Conservation (phyloP, 768 basidiomycete species). For the Coprinopsis sp. region DNA sequence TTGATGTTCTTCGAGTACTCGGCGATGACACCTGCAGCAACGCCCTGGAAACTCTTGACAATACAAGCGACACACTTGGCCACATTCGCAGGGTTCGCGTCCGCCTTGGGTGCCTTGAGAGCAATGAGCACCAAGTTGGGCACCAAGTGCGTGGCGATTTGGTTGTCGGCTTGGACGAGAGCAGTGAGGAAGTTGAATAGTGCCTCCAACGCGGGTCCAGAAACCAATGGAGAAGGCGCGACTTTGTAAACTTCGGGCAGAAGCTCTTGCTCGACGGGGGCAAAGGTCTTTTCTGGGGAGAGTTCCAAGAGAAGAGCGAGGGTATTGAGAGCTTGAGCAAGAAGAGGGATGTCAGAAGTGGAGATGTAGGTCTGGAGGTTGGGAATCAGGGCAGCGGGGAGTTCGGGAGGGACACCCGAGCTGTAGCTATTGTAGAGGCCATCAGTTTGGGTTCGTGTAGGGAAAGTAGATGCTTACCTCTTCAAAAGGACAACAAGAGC, state of each 20-base stretch:
- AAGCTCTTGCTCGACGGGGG: conserved; percentile 68
- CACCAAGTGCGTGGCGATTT: conserved; percentile 78
- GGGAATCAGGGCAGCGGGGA: conserved; percentile 59
- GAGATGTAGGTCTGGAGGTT: conserved; percentile 76
- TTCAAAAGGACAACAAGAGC: conserved; percentile 69
- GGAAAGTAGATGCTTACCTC: conserved; percentile 39
- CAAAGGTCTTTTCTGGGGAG: conserved; percentile 65
- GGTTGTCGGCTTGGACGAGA: conserved; percentile 76
- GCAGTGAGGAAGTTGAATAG: conserved; percentile 78
- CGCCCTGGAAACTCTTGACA: conserved; percentile 60
- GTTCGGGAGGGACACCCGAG: conserved; percentile 45
- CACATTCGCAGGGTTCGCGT: conserved; percentile 62
- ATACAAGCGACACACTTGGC: conserved; percentile 84
- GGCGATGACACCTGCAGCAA: conserved; percentile 80
- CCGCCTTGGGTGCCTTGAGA: conserved; percentile 58
- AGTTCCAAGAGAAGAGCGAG: conserved; percentile 66
- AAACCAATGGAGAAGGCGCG: conserved; percentile 73
- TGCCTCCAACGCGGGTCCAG: conserved; percentile 75
- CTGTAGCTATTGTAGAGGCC: conserved; percentile 28
- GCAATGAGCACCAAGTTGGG: conserved; percentile 64
- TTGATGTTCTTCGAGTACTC: conserved; percentile 81
- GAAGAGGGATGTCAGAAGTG: conserved; percentile 69
- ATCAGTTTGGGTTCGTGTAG: not conserved
- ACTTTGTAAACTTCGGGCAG: conserved; percentile 63
- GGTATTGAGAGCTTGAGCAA: conserved; percentile 66